Evolutionary conservation across 495 filamentous ascomycete species (phyloP), one percentile per base, ranked within the genome.

Genomic region (Daldinia decipiens): DNA sequence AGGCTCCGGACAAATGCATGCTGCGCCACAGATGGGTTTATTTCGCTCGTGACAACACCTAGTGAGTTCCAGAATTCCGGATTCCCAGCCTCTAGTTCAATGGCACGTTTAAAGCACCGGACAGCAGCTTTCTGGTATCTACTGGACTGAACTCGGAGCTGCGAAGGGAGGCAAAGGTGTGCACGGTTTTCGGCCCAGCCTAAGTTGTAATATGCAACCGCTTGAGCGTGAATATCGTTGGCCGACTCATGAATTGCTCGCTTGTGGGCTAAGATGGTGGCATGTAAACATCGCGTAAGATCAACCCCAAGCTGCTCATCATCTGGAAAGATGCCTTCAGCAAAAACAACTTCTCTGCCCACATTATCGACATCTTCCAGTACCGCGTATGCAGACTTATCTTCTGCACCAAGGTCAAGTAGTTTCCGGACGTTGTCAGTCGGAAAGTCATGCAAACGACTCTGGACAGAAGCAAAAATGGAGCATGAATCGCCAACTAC

Each of bases 21-120:
- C 79, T 99, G 95, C 0, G 96, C 89, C 2, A 98, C 92, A 63
- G 91, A 90, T 0, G 93, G 91, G 74, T 93, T 97, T 73, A 97
- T 82, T 39, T 83, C 86, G 47, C 90, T 92, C 2, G 95, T 98
- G 15, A 91, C 92, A 6, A 98, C 93, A 21, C 95, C 95, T 21
- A 99, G 86, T 3, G 95, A 88, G 77, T 97, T 98, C 95, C 95
- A 99, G 79, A 98, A 99, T 73, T 99, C 95, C 0, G 94, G 83
- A 74, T 98, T 99, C 31, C 94, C 92, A 6, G 96, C 91, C 77
- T 99, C 95, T 2, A 98, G 81, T 79, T 98, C 96, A 74, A 99
- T 98, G 4, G 96, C 92, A 57, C 93, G 86, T 80, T 98, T 99
- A 87, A 99, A 99, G 78, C 94, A 96, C 29, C 91, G 87, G 58